Evolutionary conservation across 768 basidiomycete species (phyloP).

Genomic region (Lepiota brunneoincarnata): DNA sequence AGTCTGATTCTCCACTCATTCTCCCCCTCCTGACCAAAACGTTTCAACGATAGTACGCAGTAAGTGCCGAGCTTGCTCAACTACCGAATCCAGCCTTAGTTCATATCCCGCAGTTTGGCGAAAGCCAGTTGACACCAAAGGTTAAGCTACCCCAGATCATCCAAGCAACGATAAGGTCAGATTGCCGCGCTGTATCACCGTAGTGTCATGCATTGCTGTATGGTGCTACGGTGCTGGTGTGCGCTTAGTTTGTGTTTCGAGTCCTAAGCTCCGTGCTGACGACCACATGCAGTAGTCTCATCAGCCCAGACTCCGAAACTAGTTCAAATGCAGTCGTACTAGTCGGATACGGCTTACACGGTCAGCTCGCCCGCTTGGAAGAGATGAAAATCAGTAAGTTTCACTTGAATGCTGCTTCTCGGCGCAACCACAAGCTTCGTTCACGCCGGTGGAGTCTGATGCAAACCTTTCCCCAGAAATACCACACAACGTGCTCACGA

Average conservation of each 20-base stretch:
- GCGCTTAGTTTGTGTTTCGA: not conserved
- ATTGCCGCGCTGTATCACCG: conserved; percentile 14
- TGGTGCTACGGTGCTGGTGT: not conserved
- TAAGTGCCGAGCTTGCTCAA: conserved; percentile 32
- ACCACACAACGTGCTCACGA: conserved; percentile 66
- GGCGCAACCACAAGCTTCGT: not conserved
- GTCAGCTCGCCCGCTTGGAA: conserved; percentile 60
- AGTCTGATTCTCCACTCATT: conserved; percentile 1
- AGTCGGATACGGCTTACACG: conserved; percentile 57
- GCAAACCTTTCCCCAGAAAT: conserved; percentile 43
- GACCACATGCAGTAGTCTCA: conserved; percentile 52
- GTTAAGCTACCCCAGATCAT: conserved; percentile 68
- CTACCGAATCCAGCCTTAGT: not conserved
- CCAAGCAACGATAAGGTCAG: conserved; percentile 68
- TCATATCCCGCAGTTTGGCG: conserved; percentile 59
- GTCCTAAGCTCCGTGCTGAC: not conserved
- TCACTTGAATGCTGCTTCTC: not conserved
- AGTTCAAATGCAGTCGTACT: conserved; percentile 67
- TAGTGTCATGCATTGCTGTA: not conserved
- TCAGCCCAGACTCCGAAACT: conserved; percentile 76
- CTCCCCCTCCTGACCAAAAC: not conserved
- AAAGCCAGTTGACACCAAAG: conserved; percentile 68
- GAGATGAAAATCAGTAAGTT: conserved; percentile 79
- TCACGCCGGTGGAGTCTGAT: not conserved
- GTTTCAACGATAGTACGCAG: conserved; percentile 52